A percentile compares a stretch with the other conserved stretches of the same genome.
Evolutionary conservation across 441 rosid genomes (phyloP).

Genomic region (Corymbia calophylla): DNA sequence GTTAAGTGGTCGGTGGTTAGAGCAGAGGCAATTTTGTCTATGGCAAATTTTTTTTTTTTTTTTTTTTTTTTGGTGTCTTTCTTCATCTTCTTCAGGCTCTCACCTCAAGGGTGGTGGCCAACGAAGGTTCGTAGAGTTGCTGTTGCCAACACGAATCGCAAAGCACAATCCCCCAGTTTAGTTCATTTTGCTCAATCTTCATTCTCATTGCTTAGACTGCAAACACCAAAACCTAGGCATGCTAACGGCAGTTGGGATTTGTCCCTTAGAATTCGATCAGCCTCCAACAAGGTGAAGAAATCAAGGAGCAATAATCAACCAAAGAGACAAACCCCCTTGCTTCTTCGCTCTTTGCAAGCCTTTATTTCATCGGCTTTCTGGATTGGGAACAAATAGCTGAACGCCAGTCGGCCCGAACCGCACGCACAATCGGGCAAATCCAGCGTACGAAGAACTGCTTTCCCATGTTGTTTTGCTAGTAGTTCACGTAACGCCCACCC

Average conservation of each 20-base stretch:
- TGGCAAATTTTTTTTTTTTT: too few relatives aligned
- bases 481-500: conserved; percentile 11
- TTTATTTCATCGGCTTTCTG: neutral
- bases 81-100: neutral
- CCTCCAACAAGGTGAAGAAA: too few relatives aligned
- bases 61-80: neutral
- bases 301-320: too few relatives aligned
- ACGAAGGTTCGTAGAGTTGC: neutral
- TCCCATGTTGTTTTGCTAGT: neutral
- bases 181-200: neutral
- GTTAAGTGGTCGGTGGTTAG: too few relatives aligned
- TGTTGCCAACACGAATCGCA: neutral
- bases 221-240: neutral
- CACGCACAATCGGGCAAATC: neutral
- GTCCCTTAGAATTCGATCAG: too few relatives aligned
- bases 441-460: neutral
- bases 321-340: too few relatives aligned
- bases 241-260: too few relatives aligned
- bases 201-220: neutral
- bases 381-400: neutral
- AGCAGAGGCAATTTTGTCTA: too few relatives aligned
- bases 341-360: too few relatives aligned
- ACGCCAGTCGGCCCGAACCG: neutral
- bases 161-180: neutral
- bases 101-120: neutral